Evolutionary conservation across 169 alveolate species (phyloP).

Genomic region (Eimeria maxima): DNA sequence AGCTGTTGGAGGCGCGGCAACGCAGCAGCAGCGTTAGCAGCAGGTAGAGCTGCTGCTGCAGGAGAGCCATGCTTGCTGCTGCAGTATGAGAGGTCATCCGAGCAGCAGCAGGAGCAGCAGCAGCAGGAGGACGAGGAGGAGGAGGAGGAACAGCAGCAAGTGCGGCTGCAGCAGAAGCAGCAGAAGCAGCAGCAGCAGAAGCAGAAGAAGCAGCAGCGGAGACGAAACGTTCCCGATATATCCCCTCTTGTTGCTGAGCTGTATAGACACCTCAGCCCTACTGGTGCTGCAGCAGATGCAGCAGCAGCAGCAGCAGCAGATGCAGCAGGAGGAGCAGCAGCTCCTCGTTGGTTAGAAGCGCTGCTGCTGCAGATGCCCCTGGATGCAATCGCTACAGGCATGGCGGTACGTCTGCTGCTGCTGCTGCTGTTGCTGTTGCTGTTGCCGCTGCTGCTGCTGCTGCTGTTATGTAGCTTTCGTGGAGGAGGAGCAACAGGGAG

Average conservation of each 20-base stretch:
- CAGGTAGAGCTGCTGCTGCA: not conserved
- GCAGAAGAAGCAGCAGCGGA: not conserved
- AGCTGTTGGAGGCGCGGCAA: not conserved
- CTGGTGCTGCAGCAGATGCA: no score
- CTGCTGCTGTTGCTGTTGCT: not conserved
- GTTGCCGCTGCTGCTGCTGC: no score
- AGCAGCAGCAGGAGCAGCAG: slow-evolving; percentile 29
- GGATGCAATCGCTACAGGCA: not conserved
- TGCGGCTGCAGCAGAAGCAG: no score
- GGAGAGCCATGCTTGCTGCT: not conserved
- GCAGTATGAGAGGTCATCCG: not conserved
- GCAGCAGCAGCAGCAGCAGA: no score
- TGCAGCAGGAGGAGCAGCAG: no score
- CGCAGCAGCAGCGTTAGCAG: not conserved
- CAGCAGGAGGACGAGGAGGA: not conserved
- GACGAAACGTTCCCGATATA: not conserved
- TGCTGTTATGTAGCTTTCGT: not conserved
- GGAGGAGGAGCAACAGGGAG: no score
- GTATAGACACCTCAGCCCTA: not conserved
- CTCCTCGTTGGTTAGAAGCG: not conserved
- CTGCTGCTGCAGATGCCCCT: slow-evolving; percentile 32
- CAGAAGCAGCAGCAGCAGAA: slow-evolving; percentile 31
- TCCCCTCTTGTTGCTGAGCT: not conserved
- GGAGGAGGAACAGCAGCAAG: no score
- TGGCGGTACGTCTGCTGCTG: not conserved